Base-by-base conservation (phyloP, 805 yeast species). In the Cyberlindnera maritima region DNA sequence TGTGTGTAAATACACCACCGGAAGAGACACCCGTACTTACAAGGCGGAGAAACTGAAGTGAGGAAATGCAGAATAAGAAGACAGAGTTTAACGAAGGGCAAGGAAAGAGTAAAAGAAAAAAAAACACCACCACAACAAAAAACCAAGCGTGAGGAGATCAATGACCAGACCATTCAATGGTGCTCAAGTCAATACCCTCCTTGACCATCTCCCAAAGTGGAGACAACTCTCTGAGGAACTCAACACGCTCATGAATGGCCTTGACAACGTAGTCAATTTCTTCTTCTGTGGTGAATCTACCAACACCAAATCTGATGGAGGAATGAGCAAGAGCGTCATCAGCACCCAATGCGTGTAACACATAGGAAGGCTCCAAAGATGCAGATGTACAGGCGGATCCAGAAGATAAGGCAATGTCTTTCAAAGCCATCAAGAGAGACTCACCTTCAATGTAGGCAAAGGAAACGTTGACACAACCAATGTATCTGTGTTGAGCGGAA, bases 131-230 rank as follows among this genome's bases (percentile, higher is more conserved):
- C n/a, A n/a, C 28, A 28, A 13, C 4, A 41, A 18, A 28, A 21
- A 28, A 39, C 15, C n/a, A 23, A 21, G 25, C 35, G 17, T 34
- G 10, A 39, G 13, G 25, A 18, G 26, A 31, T 67, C 68, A 94
- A 70, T 94, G 99, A 55, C 97, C 98, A 50, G 96, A 88, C 99
- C 99, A 94, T 72, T 94, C 96, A 61, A 94, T 94, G 29, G 95
- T 78, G 62, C 85, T 79, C 66, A 94, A 75, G 64, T 94, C 99
- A 61, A 94, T 92, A 57, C 99, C 99, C 56, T 94, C 98, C 69
- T 94, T 96, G 48, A 89, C 96, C 98, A 94, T 91, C 72, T 94
- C 99, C 98, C 98, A 94, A 60, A 94, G 75, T 41, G 99, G 99
- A 48, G 94, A 83, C 70, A 94, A 76, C 62, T 90, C 92, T 69